These are phyloP conservation scores for Ensete ventricosum DNA, from an alignment of 176 grass and related monocot species.

Conservation along the genomic window DNA sequence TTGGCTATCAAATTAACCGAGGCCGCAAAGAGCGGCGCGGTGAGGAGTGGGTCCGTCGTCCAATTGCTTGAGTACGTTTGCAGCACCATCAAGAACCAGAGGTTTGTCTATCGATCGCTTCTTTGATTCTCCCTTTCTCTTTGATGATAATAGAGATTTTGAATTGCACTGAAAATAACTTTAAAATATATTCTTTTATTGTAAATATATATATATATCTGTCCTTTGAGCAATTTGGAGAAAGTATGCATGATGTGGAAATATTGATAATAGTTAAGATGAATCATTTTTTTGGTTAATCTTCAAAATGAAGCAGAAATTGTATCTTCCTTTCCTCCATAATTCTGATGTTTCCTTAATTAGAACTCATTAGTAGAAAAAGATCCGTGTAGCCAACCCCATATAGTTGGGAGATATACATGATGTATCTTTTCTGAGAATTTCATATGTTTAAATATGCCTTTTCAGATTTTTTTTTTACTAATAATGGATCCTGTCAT, in stretches of 20 bases:
- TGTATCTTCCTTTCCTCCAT: background rate
- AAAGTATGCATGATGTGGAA: background rate
- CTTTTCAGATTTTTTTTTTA: constrained; percentile 8
- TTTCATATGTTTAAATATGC: background rate
- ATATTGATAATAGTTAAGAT: background rate
- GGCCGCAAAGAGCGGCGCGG: constrained; percentile 30
- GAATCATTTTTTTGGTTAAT: background rate
- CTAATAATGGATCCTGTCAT: constrained; percentile 19
- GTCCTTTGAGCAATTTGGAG: background rate
- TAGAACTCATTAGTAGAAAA: background rate
- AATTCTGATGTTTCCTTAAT: background rate
- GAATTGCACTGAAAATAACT: too few species aligned
- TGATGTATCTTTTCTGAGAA: background rate
- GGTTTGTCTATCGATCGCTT: constrained; percentile 21
- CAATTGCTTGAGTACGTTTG: constrained; percentile 65
- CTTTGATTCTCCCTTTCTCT: background rate
- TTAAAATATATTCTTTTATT: too few species aligned
- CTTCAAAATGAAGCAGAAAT: background rate
- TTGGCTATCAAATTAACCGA: constrained; percentile 54
- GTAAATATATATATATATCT: too few species aligned
- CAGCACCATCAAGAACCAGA: constrained; percentile 35
- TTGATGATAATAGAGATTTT: too few species aligned
- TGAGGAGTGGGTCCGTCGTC: constrained; percentile 52
- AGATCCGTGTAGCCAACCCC: background rate
- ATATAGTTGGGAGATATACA: too few species aligned